phyloP scores from a whole-genome alignment of 495 filamentous ascomycete genomes.

The Aspergillus saccharolyticus region DNA sequence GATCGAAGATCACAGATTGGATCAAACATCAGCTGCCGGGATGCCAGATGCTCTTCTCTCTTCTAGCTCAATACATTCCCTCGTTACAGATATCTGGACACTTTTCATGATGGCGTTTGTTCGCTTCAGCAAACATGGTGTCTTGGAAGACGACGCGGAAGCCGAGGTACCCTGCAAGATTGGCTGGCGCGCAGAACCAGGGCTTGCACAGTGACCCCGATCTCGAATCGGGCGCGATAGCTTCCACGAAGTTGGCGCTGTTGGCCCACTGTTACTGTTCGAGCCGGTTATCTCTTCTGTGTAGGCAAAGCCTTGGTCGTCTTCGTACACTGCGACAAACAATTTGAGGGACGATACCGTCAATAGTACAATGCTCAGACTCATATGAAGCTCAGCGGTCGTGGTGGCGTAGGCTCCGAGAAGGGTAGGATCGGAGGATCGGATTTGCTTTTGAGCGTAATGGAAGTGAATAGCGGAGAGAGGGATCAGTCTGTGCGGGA shows the following conservation, averaged over 20 bases:
- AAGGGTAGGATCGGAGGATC: conserved; percentile 18
- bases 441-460: conserved; percentile 20
- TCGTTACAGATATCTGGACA: neutral
- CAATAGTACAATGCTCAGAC: conserved; percentile 21
- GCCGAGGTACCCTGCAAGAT: neutral
- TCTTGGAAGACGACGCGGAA: neutral
- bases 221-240: neutral
- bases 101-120: neutral
- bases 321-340: conserved; percentile 36
- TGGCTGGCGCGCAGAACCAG: neutral
- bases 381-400: conserved; percentile 24
- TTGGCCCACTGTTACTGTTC: neutral
- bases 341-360: conserved; percentile 31
- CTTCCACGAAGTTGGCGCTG: neutral
- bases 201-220: neutral
- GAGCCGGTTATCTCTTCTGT: conserved; percentile 15
- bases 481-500: conserved; percentile 22
- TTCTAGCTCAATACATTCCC: neutral
- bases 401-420: conserved; percentile 24
- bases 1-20: neutral
- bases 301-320: conserved; percentile 29
- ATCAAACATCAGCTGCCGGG: neutral
- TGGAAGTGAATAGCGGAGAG: conserved; percentile 22
- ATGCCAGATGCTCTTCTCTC: neutral
- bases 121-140: neutral